These are phyloP conservation scores for Colletotrichum tropicale DNA, from an alignment of 2,329 filamentous ascomycete species.

Conservation along the genomic window DNA sequence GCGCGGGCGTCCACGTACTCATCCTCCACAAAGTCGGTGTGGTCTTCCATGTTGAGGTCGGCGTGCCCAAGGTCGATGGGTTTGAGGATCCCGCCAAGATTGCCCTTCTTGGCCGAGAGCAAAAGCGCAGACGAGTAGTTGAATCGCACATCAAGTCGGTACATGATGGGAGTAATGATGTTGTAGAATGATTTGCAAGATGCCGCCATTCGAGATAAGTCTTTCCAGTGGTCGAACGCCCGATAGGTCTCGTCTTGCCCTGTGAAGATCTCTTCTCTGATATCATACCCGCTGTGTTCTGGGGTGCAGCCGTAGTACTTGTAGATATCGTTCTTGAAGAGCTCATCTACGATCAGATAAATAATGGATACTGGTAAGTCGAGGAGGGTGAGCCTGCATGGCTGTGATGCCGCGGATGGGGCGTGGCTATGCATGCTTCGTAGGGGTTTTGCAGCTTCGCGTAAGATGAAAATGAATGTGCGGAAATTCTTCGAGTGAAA, in stretches of 20 bases:
- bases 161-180: background rate
- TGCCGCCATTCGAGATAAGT: background rate
- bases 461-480: too few species aligned
- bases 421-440: too few species aligned
- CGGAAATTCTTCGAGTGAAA: too few species aligned
- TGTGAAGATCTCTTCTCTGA: accelerated
- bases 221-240: background rate
- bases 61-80: background rate
- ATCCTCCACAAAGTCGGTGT: too few species aligned
- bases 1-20: too few species aligned
- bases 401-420: background rate
- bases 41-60: background rate
- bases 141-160: accelerated
- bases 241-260: background rate
- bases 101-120: background rate
- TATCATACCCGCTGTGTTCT: background rate
- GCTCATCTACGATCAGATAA: accelerated
- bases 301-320: too few species aligned
- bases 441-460: too few species aligned
- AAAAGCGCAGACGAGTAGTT: accelerated
- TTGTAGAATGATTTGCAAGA: background rate
- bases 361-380: background rate
- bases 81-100: background rate
- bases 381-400: background rate
- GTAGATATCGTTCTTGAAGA: too few species aligned